These are phyloP conservation scores for Candida boleticola DNA, from an alignment of 805 yeast genomes.

Conservation along the genomic window DNA sequence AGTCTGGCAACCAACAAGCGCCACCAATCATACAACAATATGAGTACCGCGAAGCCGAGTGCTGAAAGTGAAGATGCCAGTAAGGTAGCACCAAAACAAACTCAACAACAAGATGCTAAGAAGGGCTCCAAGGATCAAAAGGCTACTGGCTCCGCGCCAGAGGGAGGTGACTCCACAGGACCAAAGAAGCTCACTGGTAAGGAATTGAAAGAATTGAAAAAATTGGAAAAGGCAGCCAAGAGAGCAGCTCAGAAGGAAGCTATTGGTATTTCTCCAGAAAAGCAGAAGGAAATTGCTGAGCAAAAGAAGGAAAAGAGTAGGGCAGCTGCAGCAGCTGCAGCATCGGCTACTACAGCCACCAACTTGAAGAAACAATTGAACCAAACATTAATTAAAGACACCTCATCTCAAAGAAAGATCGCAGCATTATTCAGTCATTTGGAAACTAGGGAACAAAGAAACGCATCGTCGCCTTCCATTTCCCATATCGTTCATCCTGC, in stretches of 20 bases:
- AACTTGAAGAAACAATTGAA: slow-evolving; percentile 54
- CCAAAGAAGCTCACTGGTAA: slow-evolving; percentile 55
- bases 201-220: slow-evolving; percentile 83
- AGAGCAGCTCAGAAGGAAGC: slow-evolving; percentile 84
- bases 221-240: slow-evolving; percentile 87
- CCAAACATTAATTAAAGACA: slow-evolving; percentile 47
- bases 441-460: slow-evolving; percentile 77
- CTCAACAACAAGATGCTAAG: not conserved
- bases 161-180: not conserved
- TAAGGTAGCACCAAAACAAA: not conserved
- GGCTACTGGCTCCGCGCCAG: not conserved
- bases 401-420: slow-evolving; percentile 39
- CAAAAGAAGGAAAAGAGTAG: slow-evolving; percentile 43
- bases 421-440: slow-evolving; percentile 75
- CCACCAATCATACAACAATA: too few species aligned
- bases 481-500: slow-evolving; percentile 83
- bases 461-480: slow-evolving; percentile 52
- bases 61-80: not conserved
- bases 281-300: slow-evolving; percentile 39
- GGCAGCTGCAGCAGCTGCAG: slow-evolving; percentile 30
- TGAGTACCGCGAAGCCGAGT: not conserved
- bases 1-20: too few species aligned
- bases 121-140: not conserved
- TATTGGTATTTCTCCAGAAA: slow-evolving; percentile 51
- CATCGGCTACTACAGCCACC: slow-evolving; percentile 36